phyloP scores from a whole-genome alignment of 2,329 filamentous ascomycete species.

The Colletotrichum sublineola region DNA sequence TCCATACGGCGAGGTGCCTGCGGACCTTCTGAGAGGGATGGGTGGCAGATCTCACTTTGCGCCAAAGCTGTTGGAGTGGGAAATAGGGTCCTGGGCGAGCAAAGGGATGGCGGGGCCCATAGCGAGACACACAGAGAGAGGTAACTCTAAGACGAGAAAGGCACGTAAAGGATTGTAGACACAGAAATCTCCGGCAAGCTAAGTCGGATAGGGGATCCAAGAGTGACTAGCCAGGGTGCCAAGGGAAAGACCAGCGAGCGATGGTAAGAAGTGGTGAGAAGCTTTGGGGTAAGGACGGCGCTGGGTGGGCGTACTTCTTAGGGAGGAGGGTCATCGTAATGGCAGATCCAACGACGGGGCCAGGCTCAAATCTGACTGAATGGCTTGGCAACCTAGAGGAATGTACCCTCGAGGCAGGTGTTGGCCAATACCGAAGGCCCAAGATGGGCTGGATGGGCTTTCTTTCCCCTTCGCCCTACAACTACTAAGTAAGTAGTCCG shows the following conservation, averaged over 20 bases:
- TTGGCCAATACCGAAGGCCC: neutral
- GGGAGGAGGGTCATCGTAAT: slow-evolving; percentile 35
- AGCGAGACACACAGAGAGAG: slow-evolving; percentile 22
- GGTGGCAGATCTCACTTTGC: slow-evolving; percentile 25
- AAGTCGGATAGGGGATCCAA: slow-evolving; percentile 40
- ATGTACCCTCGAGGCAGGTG: slow-evolving; percentile 1
- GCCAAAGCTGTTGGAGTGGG: slow-evolving; percentile 7
- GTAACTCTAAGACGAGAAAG: slow-evolving; percentile 25
- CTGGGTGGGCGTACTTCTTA: slow-evolving; percentile 9
- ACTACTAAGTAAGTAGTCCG: neutral
- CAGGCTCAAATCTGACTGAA: slow-evolving; percentile 16
- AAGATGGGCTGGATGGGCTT: slow-evolving; percentile 9
- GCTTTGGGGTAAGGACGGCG: slow-evolving; percentile 11
- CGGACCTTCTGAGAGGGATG: slow-evolving; percentile 18
- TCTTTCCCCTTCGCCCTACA: slow-evolving; percentile 32
- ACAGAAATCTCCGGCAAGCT: slow-evolving; percentile 36
- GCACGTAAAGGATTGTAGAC: slow-evolving; percentile 27
- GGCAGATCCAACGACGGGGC: slow-evolving; percentile 21
- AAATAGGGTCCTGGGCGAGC: slow-evolving; percentile 30
- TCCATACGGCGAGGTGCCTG: neutral
- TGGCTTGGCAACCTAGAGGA: slow-evolving; percentile 28
- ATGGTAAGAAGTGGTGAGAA: slow-evolving; percentile 5
- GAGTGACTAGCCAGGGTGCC: slow-evolving; percentile 18
- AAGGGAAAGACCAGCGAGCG: slow-evolving; percentile 24
- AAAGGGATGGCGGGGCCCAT: slow-evolving; percentile 37